These are phyloP conservation scores for Parachlorella kessleri DNA, from an alignment of 139 green algal genomes.

Conservation along the genomic window DNA sequence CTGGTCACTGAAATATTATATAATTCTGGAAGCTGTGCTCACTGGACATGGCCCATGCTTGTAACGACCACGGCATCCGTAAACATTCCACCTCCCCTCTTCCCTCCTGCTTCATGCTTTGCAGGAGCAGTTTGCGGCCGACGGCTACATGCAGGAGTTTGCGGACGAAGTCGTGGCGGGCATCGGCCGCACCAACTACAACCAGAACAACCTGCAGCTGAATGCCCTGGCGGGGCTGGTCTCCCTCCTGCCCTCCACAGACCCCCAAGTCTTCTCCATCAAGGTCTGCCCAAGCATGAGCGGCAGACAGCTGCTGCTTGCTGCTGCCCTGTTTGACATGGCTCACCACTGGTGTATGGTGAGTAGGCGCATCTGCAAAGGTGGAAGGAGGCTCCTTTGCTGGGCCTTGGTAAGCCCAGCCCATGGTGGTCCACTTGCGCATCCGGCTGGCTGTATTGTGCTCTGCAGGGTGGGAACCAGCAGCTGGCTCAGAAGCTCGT, in stretches of 20 bases:
- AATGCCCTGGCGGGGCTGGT: constrained; percentile 71
- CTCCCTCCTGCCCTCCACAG: constrained; percentile 56
- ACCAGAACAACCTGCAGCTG: constrained; percentile 57
- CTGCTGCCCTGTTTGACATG: too few relatives aligned
- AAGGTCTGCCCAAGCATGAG: too few relatives aligned
- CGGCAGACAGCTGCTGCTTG: too few relatives aligned
- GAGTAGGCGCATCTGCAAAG: too few relatives aligned
- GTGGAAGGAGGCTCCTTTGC: too few relatives aligned
- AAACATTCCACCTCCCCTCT: neutral
- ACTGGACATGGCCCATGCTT: neutral
- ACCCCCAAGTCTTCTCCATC: constrained; percentile 34
- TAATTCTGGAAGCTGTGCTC: too few relatives aligned
- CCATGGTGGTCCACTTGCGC: too few relatives aligned
- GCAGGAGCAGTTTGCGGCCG: constrained; percentile 19
- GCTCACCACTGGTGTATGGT: too few relatives aligned
- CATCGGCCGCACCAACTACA: constrained; percentile 68
- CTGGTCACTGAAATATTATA: too few relatives aligned
- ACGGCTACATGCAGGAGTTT: constrained; percentile 35
- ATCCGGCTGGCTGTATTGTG: too few relatives aligned
- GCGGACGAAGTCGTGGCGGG: constrained; percentile 48
- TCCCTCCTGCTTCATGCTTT: too few relatives aligned
- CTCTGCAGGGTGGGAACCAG: constrained; percentile 63
- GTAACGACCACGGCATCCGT: neutral
- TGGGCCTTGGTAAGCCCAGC: too few relatives aligned
- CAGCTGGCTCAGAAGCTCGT: constrained; percentile 41